Base-by-base conservation (phyloP, 805 yeast genomes). In the Candida mattraensis region DNA sequence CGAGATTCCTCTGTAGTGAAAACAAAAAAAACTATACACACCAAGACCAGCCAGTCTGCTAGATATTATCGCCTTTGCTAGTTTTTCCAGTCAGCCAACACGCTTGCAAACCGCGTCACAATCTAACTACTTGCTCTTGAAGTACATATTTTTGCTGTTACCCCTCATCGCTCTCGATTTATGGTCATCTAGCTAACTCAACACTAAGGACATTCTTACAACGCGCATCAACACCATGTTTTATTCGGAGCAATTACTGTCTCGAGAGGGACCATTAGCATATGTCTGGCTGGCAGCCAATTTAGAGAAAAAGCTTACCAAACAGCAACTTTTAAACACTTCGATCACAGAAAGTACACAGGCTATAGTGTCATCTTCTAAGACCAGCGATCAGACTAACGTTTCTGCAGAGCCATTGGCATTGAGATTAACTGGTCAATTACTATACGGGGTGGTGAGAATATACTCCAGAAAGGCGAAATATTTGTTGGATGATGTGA, bases 271-370 rank as follows among this genome's bases (percentile, higher is more conserved):
- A 3, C 95, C 95, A 1, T 66, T 88, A 42, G 95, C 94, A 3
- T 85, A 82, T 46, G 88, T 87, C 7, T 88, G 96, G 96, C 69
- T 88, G 30, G 96, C 96, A 7, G 91, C 96, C 14, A 88, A 86
- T 55, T 72, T 88, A 61, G 95, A 88, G 49, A 77, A 78, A 50
- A 82, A 80, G 47, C 72, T 86, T 21, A 72, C 88, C 27, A 82
- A 83, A 50, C 77, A 76, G 35, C 91, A 85, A 54, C 67, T 82
- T 28, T 66, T 87, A 31, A 80, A 75, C 49, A 82, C 96, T 10
- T 76, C 84, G 49, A 80, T 89, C 39, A 56, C 74, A 10, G 73
- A 78, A 41, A 81, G 89, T 12, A 75, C 83, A 18, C 67, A 71
- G 42, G 87, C 85, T 15, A 78, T 84, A 48, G 79, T 75, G 26